phyloP scores from a whole-genome alignment of 2,329 filamentous ascomycete species.

The Fusarium sp. region DNA sequence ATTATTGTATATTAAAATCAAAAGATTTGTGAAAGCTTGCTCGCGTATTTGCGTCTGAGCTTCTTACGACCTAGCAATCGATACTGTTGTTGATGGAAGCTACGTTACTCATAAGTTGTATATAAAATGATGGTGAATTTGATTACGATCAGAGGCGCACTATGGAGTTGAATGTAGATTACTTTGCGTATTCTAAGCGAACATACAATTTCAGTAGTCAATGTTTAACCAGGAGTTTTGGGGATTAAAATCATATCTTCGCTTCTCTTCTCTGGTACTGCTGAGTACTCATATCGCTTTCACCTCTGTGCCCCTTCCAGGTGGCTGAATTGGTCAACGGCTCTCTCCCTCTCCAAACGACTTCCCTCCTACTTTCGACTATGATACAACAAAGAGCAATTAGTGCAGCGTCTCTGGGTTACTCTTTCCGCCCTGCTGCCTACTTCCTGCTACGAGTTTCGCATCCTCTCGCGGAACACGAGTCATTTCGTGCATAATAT shows the following conservation, averaged over 20 bases:
- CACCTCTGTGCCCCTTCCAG: conserved; percentile 15
- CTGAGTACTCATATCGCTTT: conserved; percentile 22
- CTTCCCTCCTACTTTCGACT: conserved; percentile 16
- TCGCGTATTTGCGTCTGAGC: conserved; percentile 28
- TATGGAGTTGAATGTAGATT: neutral
- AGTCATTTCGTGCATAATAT: conserved; percentile 37
- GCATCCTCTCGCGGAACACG: conserved; percentile 2
- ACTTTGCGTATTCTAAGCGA: neutral
- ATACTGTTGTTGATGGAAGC: conserved; percentile 34
- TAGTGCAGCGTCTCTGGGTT: conserved; percentile 13
- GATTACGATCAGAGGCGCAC: neutral
- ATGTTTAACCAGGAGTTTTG: neutral
- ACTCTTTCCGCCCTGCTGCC: conserved; percentile 5
- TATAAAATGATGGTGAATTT: neutral
- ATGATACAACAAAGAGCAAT: conserved; percentile 43
- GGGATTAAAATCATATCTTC: conserved; percentile 19
- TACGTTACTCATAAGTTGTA: neutral
- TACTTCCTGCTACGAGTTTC: conserved; percentile 12
- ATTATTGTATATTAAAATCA: conserved; percentile 45
- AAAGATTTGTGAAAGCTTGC: conserved; percentile 29
- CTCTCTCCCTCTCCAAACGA: conserved; percentile 7
- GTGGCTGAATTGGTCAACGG: conserved; percentile 1
- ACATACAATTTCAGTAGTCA: neutral
- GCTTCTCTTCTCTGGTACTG: conserved; percentile 24
- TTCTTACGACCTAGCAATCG: conserved; percentile 42